A percentile compares a stretch with the other conserved stretches of the same genome.
Conservation (phyloP, 345 rosid species). For the Ricinus communis region DNA sequence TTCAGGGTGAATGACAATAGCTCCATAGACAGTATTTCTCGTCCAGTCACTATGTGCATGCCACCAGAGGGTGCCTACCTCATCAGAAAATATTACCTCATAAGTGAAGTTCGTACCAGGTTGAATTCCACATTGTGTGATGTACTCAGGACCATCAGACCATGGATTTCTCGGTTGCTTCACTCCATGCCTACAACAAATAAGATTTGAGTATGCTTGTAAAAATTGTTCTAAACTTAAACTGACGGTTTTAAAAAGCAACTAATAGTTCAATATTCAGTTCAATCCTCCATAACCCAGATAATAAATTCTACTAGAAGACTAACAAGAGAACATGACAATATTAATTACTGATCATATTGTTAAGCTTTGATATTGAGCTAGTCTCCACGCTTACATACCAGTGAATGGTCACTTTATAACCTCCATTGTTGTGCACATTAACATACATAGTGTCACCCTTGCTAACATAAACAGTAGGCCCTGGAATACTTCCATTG, state of each 20-base stretch:
- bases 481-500: conserved; percentile 38
- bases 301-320: background rate
- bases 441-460: conserved; percentile 45
- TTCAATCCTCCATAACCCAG: no score
- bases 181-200: conserved; percentile 52
- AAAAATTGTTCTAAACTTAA: background rate
- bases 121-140: conserved; percentile 79
- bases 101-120: conserved; percentile 73
- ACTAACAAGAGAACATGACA: no score
- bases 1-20: conserved; percentile 30
- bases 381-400: no score
- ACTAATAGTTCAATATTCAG: no score
- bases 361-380: no score
- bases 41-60: conserved; percentile 88
- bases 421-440: conserved; percentile 46
- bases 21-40: conserved; percentile 84
- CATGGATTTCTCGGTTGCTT: conserved; percentile 71
- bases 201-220: background rate
- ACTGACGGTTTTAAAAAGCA: no score
- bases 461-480: conserved; percentile 31
- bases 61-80: conserved; percentile 94
- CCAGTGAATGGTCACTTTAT: conserved; percentile 57
- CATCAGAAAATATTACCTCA: conserved; percentile 46
- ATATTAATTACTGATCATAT: no score
- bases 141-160: conserved; percentile 84